phyloP scores from a whole-genome alignment of 2,329 filamentous ascomycete species.

The Colletotrichum sp. region DNA sequence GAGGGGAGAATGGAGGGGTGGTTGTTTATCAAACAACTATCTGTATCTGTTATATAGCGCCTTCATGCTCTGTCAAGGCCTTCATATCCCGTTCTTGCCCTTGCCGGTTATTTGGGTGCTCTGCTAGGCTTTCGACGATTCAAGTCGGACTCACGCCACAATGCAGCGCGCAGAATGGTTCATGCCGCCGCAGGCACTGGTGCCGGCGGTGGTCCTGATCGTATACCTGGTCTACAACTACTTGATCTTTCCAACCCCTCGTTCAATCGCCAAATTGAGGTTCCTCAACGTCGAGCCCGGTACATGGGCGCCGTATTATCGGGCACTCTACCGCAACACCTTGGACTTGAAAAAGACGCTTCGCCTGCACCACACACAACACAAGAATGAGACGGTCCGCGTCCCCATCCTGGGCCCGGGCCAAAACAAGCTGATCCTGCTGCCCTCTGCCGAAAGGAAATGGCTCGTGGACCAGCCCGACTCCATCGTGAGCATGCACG shows the following conservation, averaged over 20 bases:
- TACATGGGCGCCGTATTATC: background rate
- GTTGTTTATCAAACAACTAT: background rate
- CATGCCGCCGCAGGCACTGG: background rate
- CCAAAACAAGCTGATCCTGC: background rate
- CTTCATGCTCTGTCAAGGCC: background rate
- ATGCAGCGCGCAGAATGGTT: background rate
- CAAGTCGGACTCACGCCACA: background rate
- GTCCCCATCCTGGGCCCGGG: background rate
- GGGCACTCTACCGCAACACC: background rate
- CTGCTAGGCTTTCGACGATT: background rate
- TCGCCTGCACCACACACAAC: background rate
- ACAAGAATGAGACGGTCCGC: background rate
- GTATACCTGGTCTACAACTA: background rate
- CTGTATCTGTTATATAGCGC: background rate
- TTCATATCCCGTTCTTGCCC: background rate
- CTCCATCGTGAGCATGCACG: background rate
- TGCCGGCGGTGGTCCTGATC: background rate
- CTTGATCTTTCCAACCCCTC: background rate
- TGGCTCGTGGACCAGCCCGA: background rate
- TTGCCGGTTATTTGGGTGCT: background rate
- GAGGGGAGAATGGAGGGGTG: background rate
- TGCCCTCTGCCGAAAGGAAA: background rate
- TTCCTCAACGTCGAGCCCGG: background rate
- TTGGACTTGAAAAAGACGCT: slow-evolving; percentile 1
- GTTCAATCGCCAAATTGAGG: background rate